Evolutionary conservation across 352 stramenopile species (phyloP), one percentile per base, ranked within the genome.

Genomic region (Phytophthora sp.): DNA sequence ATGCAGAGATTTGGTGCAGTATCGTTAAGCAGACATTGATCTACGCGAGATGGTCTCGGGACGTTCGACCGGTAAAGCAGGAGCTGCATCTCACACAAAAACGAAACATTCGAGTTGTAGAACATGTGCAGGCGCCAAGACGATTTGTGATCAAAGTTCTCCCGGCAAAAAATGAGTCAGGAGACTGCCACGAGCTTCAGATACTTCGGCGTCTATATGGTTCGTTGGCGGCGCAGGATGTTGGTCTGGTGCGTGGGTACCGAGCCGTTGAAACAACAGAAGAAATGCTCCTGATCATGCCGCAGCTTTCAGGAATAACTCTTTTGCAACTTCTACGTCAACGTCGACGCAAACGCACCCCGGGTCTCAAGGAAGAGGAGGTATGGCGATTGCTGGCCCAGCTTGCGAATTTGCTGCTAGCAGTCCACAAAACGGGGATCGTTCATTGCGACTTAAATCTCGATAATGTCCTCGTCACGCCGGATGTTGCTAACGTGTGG

Each of bases 361-460:
- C 50, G 4, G 39, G 31, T 12, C 32, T 91, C 8, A 57, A 39
- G 11, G 69, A 50, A 9, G 37, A 51, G 3, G 56, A 72, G 55
- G 56, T 13, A 2, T 37, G 51, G 44, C 15, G 31, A 5, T 28
- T 72, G 7, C 1, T 68, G 10, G 20, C n/a, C 15, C 37, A 54
- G 13, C 26, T 72, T 9, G 57, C 44, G 1, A 45, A 3, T 5
- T 10, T 87, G 24, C 72, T 99, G n/a, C 75, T 85, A 20, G 97
- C 96, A 59, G 84, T 99, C 13, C 96, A 99, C 66, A 67, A 61
- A 7, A 67, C 96, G 3, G 93, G 88, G 10, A 74, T 99, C 18
- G 81, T 99, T 17, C 97, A 99, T 79, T 99, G 95, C 68, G 97
- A 99, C 65, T 70, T 99, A 28, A 99, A 99, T 75, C 96, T 98